phyloP scores from a whole-genome alignment of 495 filamentous ascomycete genomes.

The Daldinia decipiens region DNA sequence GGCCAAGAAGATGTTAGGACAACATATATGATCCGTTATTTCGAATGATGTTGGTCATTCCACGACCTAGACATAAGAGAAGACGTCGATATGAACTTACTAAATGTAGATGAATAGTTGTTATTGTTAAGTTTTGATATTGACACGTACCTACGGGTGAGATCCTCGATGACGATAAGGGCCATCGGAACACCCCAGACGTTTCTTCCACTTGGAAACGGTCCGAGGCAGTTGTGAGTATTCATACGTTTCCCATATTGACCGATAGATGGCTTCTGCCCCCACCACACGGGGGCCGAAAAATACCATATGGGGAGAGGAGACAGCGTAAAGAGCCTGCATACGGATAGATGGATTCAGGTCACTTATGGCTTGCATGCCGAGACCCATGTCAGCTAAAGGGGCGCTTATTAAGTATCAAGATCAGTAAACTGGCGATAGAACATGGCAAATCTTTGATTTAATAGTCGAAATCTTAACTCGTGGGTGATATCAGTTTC shows the following conservation, averaged over 20 bases:
- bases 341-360: constrained; percentile 15
- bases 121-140: constrained; percentile 23
- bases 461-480: background rate
- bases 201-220: constrained; percentile 25
- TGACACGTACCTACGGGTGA: constrained; percentile 12
- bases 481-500: background rate
- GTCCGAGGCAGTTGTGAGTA: constrained; percentile 23
- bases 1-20: constrained; percentile 5
- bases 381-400: constrained; percentile 20
- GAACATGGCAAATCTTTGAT: constrained; percentile 8
- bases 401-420: constrained; percentile 17
- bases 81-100: constrained; percentile 1
- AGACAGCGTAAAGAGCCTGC: constrained; percentile 10
- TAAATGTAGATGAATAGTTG: constrained; percentile 18
- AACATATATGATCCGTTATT: background rate
- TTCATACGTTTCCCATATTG: constrained; percentile 25
- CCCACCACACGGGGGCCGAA: constrained; percentile 31
- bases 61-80: constrained; percentile 12
- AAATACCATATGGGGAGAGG: constrained; percentile 25
- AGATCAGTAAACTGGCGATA: constrained; percentile 13
- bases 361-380: constrained; percentile 28
- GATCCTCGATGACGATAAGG: constrained; percentile 13
- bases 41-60: background rate
- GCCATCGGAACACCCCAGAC: constrained; percentile 26
- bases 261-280: constrained; percentile 25